These are phyloP conservation scores for Xylaria sp. DNA, from an alignment of 2,329 filamentous ascomycete genomes.

Conservation along the genomic window DNA sequence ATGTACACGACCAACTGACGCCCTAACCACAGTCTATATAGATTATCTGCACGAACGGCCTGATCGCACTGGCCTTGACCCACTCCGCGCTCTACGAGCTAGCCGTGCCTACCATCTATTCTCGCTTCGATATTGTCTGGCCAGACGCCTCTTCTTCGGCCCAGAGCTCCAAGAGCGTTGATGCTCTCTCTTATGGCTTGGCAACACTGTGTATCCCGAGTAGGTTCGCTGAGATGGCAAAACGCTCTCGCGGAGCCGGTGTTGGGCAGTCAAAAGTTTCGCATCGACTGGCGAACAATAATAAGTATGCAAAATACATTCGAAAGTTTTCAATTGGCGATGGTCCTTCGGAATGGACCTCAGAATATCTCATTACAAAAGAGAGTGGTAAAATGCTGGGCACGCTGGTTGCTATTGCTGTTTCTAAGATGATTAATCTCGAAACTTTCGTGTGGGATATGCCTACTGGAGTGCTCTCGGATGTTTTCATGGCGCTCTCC, in stretches of 20 bases:
- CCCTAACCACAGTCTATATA: conserved; percentile 49
- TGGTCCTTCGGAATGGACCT: conserved; percentile 79
- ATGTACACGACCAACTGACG: neutral
- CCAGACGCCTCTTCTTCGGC: conserved; percentile 74
- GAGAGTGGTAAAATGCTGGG: conserved; percentile 91
- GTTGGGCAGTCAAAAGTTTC: conserved; percentile 37
- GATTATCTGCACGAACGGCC: conserved; percentile 84
- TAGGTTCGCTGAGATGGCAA: conserved; percentile 54
- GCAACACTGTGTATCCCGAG: conserved; percentile 80
- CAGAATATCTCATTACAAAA: conserved; percentile 83
- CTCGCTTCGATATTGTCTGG: conserved; percentile 89
- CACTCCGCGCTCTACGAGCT: conserved; percentile 81
- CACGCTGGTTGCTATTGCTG: conserved; percentile 79
- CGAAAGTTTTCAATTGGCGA: conserved; percentile 88
- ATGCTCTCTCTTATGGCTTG: conserved; percentile 84
- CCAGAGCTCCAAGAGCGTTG: conserved; percentile 76
- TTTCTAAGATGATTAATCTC: conserved; percentile 83
- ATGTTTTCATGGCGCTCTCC: conserved; percentile 82
- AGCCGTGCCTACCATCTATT: conserved; percentile 82
- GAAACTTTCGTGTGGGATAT: conserved; percentile 90
- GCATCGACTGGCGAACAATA: conserved; percentile 59
- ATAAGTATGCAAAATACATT: conserved; percentile 81
- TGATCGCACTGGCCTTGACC: conserved; percentile 79
- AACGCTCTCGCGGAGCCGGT: conserved; percentile 48
- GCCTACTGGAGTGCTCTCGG: conserved; percentile 83